These are phyloP conservation scores for Pichia cephalocereana DNA, from an alignment of 805 yeast species.

Conservation along the genomic window DNA sequence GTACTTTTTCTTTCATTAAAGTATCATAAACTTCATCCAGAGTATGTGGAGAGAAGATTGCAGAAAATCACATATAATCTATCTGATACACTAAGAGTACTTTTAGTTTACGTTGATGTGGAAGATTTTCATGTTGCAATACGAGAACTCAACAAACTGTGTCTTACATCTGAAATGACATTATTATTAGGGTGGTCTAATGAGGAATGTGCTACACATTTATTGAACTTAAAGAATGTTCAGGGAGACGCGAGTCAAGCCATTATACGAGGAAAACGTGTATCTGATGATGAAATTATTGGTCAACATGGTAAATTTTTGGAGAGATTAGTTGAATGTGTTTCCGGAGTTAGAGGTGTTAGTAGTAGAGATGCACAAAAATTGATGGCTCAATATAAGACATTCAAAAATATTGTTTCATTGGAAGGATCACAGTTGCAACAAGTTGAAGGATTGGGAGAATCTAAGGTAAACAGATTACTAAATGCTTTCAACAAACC, in stretches of 20 bases:
- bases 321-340: constrained; percentile 31
- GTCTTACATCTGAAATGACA: constrained; percentile 40
- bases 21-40: constrained; percentile 70
- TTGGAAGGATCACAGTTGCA: constrained; percentile 1
- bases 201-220: constrained; percentile 43
- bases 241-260: constrained; percentile 24
- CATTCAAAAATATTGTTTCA: constrained; percentile 2
- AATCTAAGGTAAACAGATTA: constrained; percentile 2
- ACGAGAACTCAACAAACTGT: constrained; percentile 37
- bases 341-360: constrained; percentile 4
- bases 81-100: constrained; percentile 29
- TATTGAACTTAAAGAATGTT: constrained; percentile 25
- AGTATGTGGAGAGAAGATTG: constrained; percentile 56
- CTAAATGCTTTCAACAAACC: constrained; percentile 1
- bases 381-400: constrained; percentile 2
- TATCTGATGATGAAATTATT: constrained; percentile 22
- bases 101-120: constrained; percentile 58
- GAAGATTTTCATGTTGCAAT: constrained; percentile 44
- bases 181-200: constrained; percentile 45
- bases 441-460: constrained; percentile 8
- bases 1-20: constrained; percentile 58
- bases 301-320: constrained; percentile 30
- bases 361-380: constrained; percentile 4
- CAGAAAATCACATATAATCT: constrained; percentile 22
- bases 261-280: constrained; percentile 32